Base-by-base conservation (phyloP, 495 filamentous ascomycete species). In the Podospora tetraspora region DNA sequence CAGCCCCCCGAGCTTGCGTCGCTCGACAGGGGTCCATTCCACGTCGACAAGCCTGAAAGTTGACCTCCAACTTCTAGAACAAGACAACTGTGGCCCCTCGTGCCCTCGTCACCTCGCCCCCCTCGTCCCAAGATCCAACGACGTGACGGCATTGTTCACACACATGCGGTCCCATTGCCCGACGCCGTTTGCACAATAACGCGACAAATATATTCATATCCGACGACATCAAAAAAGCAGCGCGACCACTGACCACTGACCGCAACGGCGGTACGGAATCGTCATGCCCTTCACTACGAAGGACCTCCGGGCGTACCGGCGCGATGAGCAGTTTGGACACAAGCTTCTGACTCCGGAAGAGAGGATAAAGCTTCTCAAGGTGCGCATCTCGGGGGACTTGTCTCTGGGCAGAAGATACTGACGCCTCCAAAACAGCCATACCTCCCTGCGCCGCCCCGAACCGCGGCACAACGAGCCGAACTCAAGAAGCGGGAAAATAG, bases 331-430 rank as follows among this genome's bases (percentile, higher is more conserved):
- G 66, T 70, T 77, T 57, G 80, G 86, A 23, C 87, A 89, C 70
- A 79, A 74, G 65, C 83, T 85, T 27, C 82, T 97, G 63, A 86
- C 82, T 32, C 79, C 84, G 9, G 79, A 85, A 64, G 89, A 96
- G 70, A 87, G 92, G 64, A 89, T 93, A 75, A 82, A 83, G 66
- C 78, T 97, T 22, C 69, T 95, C 52, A 86, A 81, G 77, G 84
- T 86, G 68, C 34, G 77, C 69, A 63, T 67, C 19, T n/a, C 43
- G 7, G 16, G 5, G 19, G 16, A 9, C 43, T n/a, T n/a, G 32
- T n/a, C 43, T 12, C 10, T 24, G 19, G 5, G 27, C 56, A 72
- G 67, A 13, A 32, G 29, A 10, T 62, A 30, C 24, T 57, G 64
- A 62, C 57, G 27, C 43, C 63, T 62, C 58, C 71, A 76, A 63